Evolutionary conservation across 1,139 yeast genomes (phyloP).

Genomic region (Saccharomycopsis crataegensis): DNA sequence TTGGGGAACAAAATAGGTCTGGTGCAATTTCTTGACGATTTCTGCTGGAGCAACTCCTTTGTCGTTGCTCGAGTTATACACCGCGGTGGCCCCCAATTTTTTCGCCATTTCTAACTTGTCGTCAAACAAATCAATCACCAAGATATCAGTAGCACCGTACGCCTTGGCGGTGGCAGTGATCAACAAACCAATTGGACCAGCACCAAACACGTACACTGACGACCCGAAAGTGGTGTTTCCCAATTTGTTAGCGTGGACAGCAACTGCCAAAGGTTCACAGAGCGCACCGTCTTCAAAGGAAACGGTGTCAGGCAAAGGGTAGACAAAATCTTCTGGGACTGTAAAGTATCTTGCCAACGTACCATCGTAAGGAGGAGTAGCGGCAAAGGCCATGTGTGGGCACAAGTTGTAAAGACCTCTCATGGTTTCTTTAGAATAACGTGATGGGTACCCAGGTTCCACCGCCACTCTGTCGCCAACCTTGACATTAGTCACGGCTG

Average conservation of each 20-base stretch:
- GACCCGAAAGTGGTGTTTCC: slow-evolving; percentile 69
- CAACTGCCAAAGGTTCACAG: slow-evolving; percentile 84
- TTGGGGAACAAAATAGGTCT: slow-evolving; percentile 43
- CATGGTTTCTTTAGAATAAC: slow-evolving; percentile 67
- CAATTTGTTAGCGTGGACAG: slow-evolving; percentile 71
- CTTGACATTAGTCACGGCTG: slow-evolving; percentile 40
- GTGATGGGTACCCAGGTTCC: slow-evolving; percentile 76
- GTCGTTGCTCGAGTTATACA: slow-evolving; percentile 42
- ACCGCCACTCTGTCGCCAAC: slow-evolving; percentile 81
- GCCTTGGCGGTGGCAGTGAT: slow-evolving; percentile 74
- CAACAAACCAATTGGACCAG: slow-evolving; percentile 87
- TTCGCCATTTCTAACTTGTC: slow-evolving; percentile 53
- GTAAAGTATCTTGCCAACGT: slow-evolving; percentile 66
- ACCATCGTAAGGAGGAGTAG: slow-evolving; percentile 77
- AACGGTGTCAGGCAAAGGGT: slow-evolving; percentile 69
- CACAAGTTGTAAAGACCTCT: slow-evolving; percentile 73
- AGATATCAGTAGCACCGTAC: slow-evolving; percentile 69
- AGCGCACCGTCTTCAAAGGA: slow-evolving; percentile 81
- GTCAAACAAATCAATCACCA: slow-evolving; percentile 59
- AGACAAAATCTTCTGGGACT: slow-evolving; percentile 79
- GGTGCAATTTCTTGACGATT: slow-evolving; percentile 33
- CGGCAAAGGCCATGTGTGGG: slow-evolving; percentile 80
- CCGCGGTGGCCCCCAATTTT: slow-evolving; percentile 52
- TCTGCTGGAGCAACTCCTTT: slow-evolving; percentile 29
- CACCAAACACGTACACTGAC: slow-evolving; percentile 74